Evolutionary conservation across 2,329 filamentous ascomycete genomes (phyloP), one percentile per base, ranked within the genome.

Genomic region (Alternaria ethzedia): DNA sequence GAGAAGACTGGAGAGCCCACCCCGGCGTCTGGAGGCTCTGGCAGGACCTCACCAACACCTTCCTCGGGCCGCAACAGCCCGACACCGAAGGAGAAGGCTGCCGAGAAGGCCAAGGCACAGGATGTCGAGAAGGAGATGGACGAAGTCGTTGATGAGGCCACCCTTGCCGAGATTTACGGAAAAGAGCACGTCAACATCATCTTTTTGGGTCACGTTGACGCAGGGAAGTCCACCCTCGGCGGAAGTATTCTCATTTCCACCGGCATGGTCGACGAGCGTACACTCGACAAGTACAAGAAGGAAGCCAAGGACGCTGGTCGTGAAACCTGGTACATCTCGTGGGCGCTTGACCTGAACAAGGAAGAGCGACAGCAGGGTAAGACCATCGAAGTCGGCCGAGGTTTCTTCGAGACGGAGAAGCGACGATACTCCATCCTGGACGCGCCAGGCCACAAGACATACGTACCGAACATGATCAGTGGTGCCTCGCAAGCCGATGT

Each of bases 191-290:
- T 99, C 75, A 99, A 99, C 82, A 91, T 99, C 72, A 97, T 98
- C 70, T 97, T 98, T 83, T 91, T 98, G 77, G 95, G 96, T 55
- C 96, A 99, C 86, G 96, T 99, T 74, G 96, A 99, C 84, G 96
- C 96, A 56, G 96, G 96, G 73, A 99, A 99, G 84, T 97, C 94
- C 43, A 99, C 96, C 4, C 86, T 99, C 6, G 96, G 96, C 78
- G 96, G 96, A 54, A 92, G 92, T 56, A 97, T 99, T 67, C 86
- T 99, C 13, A 97, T 96, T 80, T 89, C 89, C 56, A 97, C 95
- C 6, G 96, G 96, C 64, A 99, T 98, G 96, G 96, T 99, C n/a
- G 96, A 99, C 77, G 94, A 99, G 82, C 89, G 96, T 79, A 99
- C 96, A 36, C 89, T 99, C 86, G 96, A 99, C 57, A 99, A 99